phyloP scores from a whole-genome alignment of 768 basidiomycete species.

The Suillus ampliporus region DNA sequence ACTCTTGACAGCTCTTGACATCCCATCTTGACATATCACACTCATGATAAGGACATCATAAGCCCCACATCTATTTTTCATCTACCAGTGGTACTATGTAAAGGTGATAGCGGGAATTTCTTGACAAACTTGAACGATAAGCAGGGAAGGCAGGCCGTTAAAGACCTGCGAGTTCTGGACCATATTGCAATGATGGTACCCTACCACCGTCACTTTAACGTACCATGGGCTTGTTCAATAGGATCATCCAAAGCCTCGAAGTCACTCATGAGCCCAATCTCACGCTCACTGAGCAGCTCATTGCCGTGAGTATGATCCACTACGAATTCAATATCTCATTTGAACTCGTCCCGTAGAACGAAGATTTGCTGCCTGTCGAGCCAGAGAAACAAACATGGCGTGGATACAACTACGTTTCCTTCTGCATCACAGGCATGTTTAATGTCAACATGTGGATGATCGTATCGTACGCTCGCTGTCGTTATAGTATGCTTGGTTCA shows the following conservation, averaged over 20 bases:
- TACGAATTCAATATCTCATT: conserved; percentile 7
- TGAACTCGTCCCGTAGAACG: conserved; percentile 50
- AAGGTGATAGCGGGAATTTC: background rate
- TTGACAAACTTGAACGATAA: background rate
- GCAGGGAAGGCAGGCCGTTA: too few relatives aligned
- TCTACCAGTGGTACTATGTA: background rate
- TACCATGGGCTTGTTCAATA: conserved; percentile 31
- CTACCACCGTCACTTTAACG: background rate
- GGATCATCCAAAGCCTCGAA: conserved; percentile 46
- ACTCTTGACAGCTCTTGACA: too few relatives aligned
- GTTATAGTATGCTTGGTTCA: background rate
- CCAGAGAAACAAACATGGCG: conserved; percentile 69
- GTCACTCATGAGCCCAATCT: conserved; percentile 58
- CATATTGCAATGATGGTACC: background rate
- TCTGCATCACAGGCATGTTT: conserved; percentile 84
- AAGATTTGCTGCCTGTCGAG: conserved; percentile 72
- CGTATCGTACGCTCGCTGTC: conserved; percentile 43
- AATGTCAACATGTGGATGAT: conserved; percentile 88
- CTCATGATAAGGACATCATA: background rate
- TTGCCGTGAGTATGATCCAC: background rate
- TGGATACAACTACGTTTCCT: conserved; percentile 37
- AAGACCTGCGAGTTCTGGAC: background rate
- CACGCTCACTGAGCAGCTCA: conserved; percentile 54
- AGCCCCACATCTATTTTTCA: background rate
- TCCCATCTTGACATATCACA: too few relatives aligned